Percentiles rank a stretch among this genome's conserved stretches.
phyloP scores from a whole-genome alignment of 345 rosid species.

The Hypericum androsaemum region DNA sequence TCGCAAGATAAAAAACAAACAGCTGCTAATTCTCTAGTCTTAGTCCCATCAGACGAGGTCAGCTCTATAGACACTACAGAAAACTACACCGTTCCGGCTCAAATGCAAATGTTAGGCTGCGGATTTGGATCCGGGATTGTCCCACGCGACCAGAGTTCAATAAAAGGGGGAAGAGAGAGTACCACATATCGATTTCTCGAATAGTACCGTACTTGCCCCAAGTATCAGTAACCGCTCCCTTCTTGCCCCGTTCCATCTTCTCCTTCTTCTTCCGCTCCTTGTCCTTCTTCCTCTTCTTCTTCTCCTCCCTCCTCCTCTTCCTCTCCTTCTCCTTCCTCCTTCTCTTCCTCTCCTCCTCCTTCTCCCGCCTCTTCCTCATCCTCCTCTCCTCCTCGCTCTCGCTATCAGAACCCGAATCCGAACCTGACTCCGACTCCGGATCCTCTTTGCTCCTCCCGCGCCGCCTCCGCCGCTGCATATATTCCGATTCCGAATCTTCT shows the following conservation, averaged over 20 bases:
- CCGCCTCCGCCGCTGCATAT: too few relatives aligned
- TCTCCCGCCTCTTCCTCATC: not conserved
- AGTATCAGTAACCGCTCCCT: slow-evolving; percentile 70
- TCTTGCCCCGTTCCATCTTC: slow-evolving; percentile 19
- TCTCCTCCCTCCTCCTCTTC: slow-evolving; percentile 1
- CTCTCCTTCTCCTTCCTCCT: slow-evolving; percentile 3
- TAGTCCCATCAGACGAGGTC: too few relatives aligned
- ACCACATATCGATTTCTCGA: slow-evolving; percentile 98
- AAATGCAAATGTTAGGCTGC: too few relatives aligned
- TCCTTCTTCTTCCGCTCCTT: slow-evolving; percentile 10
- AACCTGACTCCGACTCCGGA: not conserved
- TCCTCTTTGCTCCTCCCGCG: too few relatives aligned
- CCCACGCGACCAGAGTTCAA: too few relatives aligned
- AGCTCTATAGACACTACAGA: too few relatives aligned
- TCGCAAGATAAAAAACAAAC: too few relatives aligned
- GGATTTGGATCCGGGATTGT: too few relatives aligned
- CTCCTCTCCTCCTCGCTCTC: not conserved
- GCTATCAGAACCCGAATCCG: not conserved
- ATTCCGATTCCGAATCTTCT: not conserved
- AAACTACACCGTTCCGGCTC: too few relatives aligned
- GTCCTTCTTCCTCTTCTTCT: slow-evolving; percentile 4
- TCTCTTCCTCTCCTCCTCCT: not conserved
- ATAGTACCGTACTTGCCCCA: slow-evolving; percentile 94
- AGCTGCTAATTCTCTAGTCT: too few relatives aligned
- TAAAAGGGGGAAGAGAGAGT: not conserved